Evolutionary conservation across 2,329 filamentous ascomycete species (phyloP).

Genomic region (Dothidotthia symphoricarpi): DNA sequence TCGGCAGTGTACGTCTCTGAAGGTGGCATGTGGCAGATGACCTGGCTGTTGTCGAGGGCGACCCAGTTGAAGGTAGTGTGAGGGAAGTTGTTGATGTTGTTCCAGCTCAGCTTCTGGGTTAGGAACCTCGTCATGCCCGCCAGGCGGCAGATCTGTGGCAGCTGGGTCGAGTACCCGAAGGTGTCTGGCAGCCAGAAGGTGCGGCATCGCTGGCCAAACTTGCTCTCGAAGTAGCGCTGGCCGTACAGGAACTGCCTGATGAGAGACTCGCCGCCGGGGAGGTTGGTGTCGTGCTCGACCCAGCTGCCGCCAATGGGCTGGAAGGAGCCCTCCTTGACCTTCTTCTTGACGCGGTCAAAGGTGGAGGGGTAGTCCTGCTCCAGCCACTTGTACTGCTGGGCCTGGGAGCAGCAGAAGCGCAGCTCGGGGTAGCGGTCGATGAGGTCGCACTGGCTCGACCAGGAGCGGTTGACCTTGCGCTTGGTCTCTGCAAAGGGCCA

Average conservation of each 20-base stretch:
- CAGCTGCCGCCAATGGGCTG: slow-evolving; percentile 96
- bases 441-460: slow-evolving; percentile 94
- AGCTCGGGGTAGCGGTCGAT: slow-evolving; percentile 95
- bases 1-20: slow-evolving; percentile 93
- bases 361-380: slow-evolving; percentile 84
- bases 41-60: slow-evolving; percentile 88
- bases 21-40: slow-evolving; percentile 96
- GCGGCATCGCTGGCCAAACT: slow-evolving; percentile 81
- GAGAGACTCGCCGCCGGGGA: slow-evolving; percentile 92
- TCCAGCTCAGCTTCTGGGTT: slow-evolving; percentile 98
- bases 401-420: slow-evolving; percentile 87
- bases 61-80: slow-evolving; percentile 99
- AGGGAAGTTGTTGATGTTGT: slow-evolving; percentile 98
- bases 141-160: slow-evolving; percentile 88
- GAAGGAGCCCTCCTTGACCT: slow-evolving; percentile 87
- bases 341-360: slow-evolving; percentile 85
- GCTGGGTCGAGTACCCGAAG: slow-evolving; percentile 93
- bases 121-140: slow-evolving; percentile 97
- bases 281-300: slow-evolving; percentile 98
- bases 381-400: slow-evolving; percentile 98
- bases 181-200: slow-evolving; percentile 99
- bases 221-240: slow-evolving; percentile 89
- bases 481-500: slow-evolving; percentile 99
- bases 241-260: slow-evolving; percentile 94
- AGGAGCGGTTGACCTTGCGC: slow-evolving; percentile 90